Conservation (phyloP, 495 filamentous ascomycete species). For the Aspergillus mulundensis region DNA sequence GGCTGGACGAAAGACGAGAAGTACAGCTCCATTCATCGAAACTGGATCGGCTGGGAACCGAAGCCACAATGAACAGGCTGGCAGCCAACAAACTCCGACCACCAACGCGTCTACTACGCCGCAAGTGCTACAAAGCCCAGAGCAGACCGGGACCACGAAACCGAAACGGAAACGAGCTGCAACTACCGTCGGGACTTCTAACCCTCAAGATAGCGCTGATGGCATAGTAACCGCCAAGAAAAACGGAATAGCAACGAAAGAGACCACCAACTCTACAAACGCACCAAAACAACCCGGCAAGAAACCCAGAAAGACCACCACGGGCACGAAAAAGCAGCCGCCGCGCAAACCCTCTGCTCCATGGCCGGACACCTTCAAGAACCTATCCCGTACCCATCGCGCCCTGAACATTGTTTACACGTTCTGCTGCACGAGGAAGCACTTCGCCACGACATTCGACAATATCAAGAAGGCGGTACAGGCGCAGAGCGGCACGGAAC, state of each 20-base stretch:
- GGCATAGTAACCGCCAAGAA: neutral
- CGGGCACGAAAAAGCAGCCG: conserved; percentile 2
- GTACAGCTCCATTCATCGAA: neutral
- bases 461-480: conserved; percentile 84
- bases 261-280: neutral
- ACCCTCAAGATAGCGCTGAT: neutral
- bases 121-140: neutral
- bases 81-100: neutral
- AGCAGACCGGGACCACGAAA: neutral
- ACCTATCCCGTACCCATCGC: conserved; percentile 70
- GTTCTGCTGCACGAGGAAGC: conserved; percentile 88
- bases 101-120: conserved; percentile 19
- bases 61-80: conserved; percentile 1
- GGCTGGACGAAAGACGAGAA: conserved; percentile 13
- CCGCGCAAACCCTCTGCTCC: conserved; percentile 39
- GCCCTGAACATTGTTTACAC: conserved; percentile 92
- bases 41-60: conserved; percentile 21
- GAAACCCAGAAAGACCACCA: neutral
- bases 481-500: conserved; percentile 63
- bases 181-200: neutral
- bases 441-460: conserved; percentile 85
- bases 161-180: neutral
- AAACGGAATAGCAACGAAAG: neutral
- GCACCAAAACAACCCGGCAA: neutral
- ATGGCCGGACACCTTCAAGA: conserved; percentile 73